phyloP scores from a whole-genome alignment of 495 filamentous ascomycete species.

The Polyplosphaeria fusca region DNA sequence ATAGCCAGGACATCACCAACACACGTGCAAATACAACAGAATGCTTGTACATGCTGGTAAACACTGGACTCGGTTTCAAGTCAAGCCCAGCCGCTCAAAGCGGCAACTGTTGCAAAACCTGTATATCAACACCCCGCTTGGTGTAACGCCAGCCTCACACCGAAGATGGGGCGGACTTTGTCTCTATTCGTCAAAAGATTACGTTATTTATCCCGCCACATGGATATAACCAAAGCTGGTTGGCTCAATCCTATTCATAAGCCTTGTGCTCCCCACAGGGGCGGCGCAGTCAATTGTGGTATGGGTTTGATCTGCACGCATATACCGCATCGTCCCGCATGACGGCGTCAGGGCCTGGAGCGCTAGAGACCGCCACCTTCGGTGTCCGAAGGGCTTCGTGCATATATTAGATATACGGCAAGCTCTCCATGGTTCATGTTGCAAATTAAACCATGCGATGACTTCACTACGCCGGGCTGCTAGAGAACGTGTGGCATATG shows the following conservation, averaged over 20 bases:
- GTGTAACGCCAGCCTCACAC: neutral
- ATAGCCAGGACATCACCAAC: too few relatives aligned
- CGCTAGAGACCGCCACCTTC: too few relatives aligned
- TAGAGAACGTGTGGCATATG: neutral
- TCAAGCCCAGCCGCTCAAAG: neutral
- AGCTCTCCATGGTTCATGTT: too few relatives aligned
- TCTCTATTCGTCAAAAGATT: neutral
- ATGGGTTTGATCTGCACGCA: neutral
- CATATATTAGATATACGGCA: too few relatives aligned
- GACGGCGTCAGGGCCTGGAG: too few relatives aligned
- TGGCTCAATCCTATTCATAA: neutral
- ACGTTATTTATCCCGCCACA: neutral
- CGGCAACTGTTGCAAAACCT: neutral
- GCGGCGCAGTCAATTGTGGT: neutral
- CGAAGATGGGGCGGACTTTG: neutral
- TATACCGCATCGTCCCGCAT: too few relatives aligned
- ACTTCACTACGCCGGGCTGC: too few relatives aligned
- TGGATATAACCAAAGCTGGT: neutral
- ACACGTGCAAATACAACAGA: too few relatives aligned
- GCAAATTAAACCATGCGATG: too few relatives aligned
- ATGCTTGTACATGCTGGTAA: too few relatives aligned
- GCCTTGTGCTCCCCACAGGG: neutral
- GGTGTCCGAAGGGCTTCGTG: too few relatives aligned
- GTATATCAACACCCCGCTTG: neutral
- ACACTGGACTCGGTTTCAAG: neutral